Base-by-base conservation (phyloP, 345 rosid genomes). In the Carallia pectinifolia region DNA sequence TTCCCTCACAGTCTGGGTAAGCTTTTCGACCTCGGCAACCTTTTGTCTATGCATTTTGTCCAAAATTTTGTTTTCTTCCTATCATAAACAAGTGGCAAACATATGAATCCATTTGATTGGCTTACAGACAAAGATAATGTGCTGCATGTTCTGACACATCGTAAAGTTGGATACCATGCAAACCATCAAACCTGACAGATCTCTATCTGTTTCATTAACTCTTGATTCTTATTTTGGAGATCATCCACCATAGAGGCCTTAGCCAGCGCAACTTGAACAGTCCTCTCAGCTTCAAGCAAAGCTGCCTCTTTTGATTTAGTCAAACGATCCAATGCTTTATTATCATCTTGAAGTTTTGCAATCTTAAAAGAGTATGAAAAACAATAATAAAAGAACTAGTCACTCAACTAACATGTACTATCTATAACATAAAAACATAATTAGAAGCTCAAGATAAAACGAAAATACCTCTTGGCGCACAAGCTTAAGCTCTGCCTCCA, bases 21-120 rank as follows among this genome's bases (percentile, higher is more conserved):
- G 92, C 85, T 92, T 95, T 81, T 95, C 99, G 77, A 95, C 99
- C 90, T 95, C 97, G 8, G 97, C 97, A 75, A 95, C 97, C 81
- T 95, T 95, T 80, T 89, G 96, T 55, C 99, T 80, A 71, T 95
- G 96, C 99, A 95, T 86, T 85, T 82, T 95, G 86, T 95, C 97
- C 83, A 95, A 76, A 71, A 95, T 95, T 83, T 86, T 94, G 71
- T 94, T 90, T 76, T 94, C 98, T 85, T 94, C 98, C 98, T 94
- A 78, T 10, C 18, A 75, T 39, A 53, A 59, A 68, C 66, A 77
- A 83, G 37, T 44, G 56, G 61, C 37, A 68, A 9, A 47, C 8
- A 67, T 23, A 64, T 71, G 18, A 53, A 19, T 55, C 16, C 37
- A 52, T 74, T 19, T 33, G 59, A 39, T 9, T 17, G 33, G 48